These are phyloP conservation scores for Tulasnella sp. DNA, from an alignment of 768 basidiomycete species.

Conservation along the genomic window DNA sequence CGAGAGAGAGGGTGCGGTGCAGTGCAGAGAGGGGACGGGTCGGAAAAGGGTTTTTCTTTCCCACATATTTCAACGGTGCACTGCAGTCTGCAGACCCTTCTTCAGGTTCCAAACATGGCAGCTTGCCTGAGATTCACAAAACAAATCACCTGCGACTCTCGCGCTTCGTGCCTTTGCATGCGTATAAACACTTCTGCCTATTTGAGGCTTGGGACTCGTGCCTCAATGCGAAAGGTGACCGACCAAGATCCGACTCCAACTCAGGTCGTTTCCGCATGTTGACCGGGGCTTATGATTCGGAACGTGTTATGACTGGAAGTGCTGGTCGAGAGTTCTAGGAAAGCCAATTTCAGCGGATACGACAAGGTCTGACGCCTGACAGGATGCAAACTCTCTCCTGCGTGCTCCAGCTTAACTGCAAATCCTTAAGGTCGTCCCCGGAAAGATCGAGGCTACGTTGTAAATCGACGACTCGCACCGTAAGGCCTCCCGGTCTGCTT, in stretches of 20 bases:
- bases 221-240: neutral
- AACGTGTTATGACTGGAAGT: neutral
- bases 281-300: neutral
- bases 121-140: slow-evolving; percentile 64
- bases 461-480: neutral
- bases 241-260: neutral
- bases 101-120: slow-evolving; percentile 35
- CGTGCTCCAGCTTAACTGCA: too few species aligned
- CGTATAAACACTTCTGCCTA: neutral
- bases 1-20: too few species aligned
- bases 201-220: neutral
- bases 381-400: neutral
- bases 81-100: neutral
- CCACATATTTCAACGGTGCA: neutral
- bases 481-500: neutral
- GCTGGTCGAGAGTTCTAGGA: neutral
- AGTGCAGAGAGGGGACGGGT: too few species aligned
- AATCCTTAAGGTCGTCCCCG: neutral
- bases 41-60: neutral
- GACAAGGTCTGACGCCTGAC: neutral
- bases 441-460: neutral
- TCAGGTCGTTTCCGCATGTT: neutral
- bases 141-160: slow-evolving; percentile 30
- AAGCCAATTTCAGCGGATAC: too few species aligned
- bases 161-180: neutral